Percentiles rank a stretch among this genome's conserved stretches.
phyloP scores from a whole-genome alignment of 148 eudicot genomes.

The Chenopodium quinoa region DNA sequence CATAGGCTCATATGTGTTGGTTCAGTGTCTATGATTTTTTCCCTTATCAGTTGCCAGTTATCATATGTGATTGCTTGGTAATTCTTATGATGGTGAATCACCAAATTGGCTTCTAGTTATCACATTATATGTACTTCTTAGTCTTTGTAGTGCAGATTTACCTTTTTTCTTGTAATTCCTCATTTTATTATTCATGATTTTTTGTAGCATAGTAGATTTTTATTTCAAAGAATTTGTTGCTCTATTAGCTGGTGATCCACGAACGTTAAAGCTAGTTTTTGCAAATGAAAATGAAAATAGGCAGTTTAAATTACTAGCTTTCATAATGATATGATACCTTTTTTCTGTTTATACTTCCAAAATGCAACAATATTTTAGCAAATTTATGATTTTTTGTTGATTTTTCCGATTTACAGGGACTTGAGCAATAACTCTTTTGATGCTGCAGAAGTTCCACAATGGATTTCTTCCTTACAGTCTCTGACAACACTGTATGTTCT shows the following conservation, averaged over 20 bases:
- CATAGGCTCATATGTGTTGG: background rate
- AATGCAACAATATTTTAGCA: too few species aligned
- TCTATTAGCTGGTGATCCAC: background rate
- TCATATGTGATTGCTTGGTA: background rate
- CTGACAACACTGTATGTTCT: conserved; percentile 70
- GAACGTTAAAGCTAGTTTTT: background rate
- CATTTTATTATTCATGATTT: background rate
- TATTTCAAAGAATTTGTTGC: background rate
- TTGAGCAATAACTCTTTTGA: conserved; percentile 85
- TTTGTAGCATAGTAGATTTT: background rate
- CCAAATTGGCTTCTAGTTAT: background rate
- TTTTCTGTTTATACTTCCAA: background rate
- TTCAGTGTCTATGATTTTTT: background rate
- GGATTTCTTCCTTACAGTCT: conserved; percentile 63
- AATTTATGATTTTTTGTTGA: background rate
- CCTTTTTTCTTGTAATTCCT: background rate
- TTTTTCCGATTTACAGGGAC: conserved; percentile 59
- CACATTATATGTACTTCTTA: background rate
- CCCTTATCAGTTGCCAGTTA: background rate
- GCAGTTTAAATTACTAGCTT: background rate
- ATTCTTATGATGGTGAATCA: background rate
- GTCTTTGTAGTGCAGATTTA: background rate
- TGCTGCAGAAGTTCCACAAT: conserved; percentile 53
- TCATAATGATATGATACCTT: background rate
- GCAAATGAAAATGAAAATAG: background rate